Evolutionary conservation across 2,329 filamentous ascomycete genomes (phyloP).

Genomic region (Paecilomyces formosus): DNA sequence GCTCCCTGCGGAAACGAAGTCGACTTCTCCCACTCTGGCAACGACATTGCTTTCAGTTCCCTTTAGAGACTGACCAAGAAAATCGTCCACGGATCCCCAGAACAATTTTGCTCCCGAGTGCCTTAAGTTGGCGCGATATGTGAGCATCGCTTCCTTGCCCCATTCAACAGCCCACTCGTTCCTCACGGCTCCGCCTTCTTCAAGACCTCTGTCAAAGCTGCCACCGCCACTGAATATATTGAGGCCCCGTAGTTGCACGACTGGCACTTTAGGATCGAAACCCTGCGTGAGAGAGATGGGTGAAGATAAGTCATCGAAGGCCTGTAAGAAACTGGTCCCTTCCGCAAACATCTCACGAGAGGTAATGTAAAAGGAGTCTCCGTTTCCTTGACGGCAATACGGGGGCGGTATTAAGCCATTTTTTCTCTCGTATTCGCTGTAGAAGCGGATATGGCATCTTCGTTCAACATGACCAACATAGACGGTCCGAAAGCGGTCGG

Average conservation of each 20-base stretch:
- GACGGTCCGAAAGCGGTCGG: conserved; percentile 37
- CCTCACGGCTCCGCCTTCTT: conserved; percentile 60
- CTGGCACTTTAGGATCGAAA: conserved; percentile 39
- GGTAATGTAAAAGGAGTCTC: conserved; percentile 59
- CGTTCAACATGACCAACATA: conserved; percentile 40
- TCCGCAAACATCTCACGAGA: conserved; percentile 24
- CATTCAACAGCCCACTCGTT: conserved; percentile 65
- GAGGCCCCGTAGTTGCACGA: conserved; percentile 49
- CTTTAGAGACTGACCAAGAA: conserved; percentile 49
- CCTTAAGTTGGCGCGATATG: conserved; percentile 61
- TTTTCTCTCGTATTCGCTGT: conserved; percentile 29
- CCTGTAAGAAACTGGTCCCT: background rate
- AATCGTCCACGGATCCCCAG: conserved; percentile 65
- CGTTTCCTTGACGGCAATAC: conserved; percentile 59
- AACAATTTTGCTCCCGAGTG: conserved; percentile 47
- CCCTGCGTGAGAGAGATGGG: conserved; percentile 44
- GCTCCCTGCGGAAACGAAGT: conserved; percentile 64
- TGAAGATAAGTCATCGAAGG: background rate
- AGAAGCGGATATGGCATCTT: conserved; percentile 55
- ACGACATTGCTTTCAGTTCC: conserved; percentile 43
- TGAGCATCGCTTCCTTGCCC: conserved; percentile 57
- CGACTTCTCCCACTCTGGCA: conserved; percentile 55
- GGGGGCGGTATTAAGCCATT: conserved; percentile 46
- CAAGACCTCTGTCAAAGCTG: conserved; percentile 67
- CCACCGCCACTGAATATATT: conserved; percentile 75